These are phyloP conservation scores for Clitocybe nebularis DNA, from an alignment of 1,284 basidiomycete species.

Conservation along the genomic window DNA sequence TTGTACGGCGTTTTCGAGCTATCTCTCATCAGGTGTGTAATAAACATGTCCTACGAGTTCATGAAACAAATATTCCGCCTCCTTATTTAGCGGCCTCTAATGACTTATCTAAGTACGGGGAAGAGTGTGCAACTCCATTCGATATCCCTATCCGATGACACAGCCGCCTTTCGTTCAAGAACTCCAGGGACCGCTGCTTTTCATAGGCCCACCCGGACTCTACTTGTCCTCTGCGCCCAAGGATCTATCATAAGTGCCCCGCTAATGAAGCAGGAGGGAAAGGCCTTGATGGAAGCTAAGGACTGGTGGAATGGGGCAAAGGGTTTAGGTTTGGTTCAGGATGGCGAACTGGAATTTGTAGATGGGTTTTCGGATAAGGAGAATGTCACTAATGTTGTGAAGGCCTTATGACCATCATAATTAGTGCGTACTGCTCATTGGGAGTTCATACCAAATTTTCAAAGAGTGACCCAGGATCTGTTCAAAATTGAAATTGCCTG, in stretches of 20 bases:
- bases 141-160: slow-evolving; percentile 24
- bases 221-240: slow-evolving; percentile 50
- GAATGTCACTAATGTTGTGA: too few relatives aligned
- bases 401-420: too few relatives aligned
- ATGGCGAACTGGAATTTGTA: slow-evolving; percentile 16
- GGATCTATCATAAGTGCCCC: slow-evolving; percentile 47
- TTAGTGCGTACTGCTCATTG: too few relatives aligned
- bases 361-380: too few relatives aligned
- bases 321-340: slow-evolving; percentile 23
- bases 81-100: slow-evolving; percentile 39
- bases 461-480: too few relatives aligned
- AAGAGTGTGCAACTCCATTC: slow-evolving; percentile 47
- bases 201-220: slow-evolving; percentile 29
- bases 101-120: slow-evolving; percentile 36
- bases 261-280: slow-evolving; percentile 56
- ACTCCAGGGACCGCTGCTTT: slow-evolving; percentile 40
- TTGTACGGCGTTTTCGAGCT: slow-evolving; percentile 61
- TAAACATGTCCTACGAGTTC: not conserved
- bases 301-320: slow-evolving; percentile 64
- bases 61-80: slow-evolving; percentile 4
- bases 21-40: slow-evolving; percentile 66
- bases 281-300: slow-evolving; percentile 42
- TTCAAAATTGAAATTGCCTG: too few relatives aligned
- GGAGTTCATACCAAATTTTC: too few relatives aligned
- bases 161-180: slow-evolving; percentile 18